phyloP scores from a whole-genome alignment of 768 basidiomycete genomes.

The Sarcomyxa edulis region DNA sequence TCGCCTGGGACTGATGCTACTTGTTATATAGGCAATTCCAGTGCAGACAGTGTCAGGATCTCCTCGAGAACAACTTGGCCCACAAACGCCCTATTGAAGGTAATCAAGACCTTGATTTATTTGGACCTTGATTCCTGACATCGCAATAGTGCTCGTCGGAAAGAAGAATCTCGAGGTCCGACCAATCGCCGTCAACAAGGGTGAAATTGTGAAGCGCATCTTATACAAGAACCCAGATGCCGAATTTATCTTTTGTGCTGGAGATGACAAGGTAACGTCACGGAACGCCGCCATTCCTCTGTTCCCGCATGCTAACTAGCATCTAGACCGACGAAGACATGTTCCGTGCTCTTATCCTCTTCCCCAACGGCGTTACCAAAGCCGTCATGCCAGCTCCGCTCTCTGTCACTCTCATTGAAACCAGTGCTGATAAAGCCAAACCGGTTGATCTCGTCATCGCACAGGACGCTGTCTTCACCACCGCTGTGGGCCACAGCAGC shows the following conservation, averaged over 20 bases:
- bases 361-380: constrained; percentile 39
- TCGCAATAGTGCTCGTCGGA: constrained; percentile 72
- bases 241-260: constrained; percentile 96
- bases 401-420: constrained; percentile 48
- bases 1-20: constrained; percentile 7
- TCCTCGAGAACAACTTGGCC: constrained; percentile 91
- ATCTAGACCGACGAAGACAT: constrained; percentile 94
- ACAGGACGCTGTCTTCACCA: constrained; percentile 79
- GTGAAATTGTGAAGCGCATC: constrained; percentile 95
- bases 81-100: constrained; percentile 94
- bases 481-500: constrained; percentile 85
- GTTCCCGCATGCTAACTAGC: constrained; percentile 1
- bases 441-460: constrained; percentile 59
- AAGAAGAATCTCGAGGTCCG: constrained; percentile 99
- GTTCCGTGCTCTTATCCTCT: constrained; percentile 85
- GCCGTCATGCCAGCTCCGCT: constrained; percentile 56
- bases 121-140: constrained; percentile 6
- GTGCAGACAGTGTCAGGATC: constrained; percentile 93
- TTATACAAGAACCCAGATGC: constrained; percentile 90
- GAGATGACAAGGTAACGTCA: constrained; percentile 82
- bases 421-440: constrained; percentile 17
- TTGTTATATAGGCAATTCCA: constrained; percentile 64
- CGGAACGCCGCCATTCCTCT: no score
- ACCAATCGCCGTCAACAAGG: constrained; percentile 95
- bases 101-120: constrained; percentile 22